These are phyloP conservation scores for Delitschia confertaspora DNA, from an alignment of 495 filamentous ascomycete genomes.

Conservation along the genomic window DNA sequence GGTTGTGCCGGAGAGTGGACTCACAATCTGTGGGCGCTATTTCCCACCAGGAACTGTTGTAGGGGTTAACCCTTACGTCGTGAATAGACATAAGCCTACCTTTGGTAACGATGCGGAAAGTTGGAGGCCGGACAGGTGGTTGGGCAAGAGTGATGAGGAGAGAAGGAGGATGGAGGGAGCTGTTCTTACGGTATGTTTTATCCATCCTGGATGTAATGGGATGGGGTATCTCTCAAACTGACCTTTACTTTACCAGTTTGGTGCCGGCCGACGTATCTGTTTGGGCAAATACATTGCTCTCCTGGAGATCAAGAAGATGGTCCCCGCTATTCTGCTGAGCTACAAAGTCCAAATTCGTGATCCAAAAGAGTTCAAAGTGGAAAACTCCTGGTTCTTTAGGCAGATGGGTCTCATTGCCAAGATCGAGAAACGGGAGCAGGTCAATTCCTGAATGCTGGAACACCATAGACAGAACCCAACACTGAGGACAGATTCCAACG, in stretches of 20 bases:
- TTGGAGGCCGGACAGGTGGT: slow-evolving; percentile 14
- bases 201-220: background rate
- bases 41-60: slow-evolving; percentile 15
- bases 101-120: slow-evolving; percentile 11
- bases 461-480: too few relatives aligned
- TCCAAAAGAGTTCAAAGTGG: too few relatives aligned
- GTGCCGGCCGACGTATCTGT: slow-evolving; percentile 24
- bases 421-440: too few relatives aligned
- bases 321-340: slow-evolving; percentile 23
- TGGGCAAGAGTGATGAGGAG: slow-evolving; percentile 1
- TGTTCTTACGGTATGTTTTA: slow-evolving; percentile 11
- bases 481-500: too few relatives aligned
- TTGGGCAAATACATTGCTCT: slow-evolving; percentile 28
- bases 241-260: slow-evolving; percentile 28
- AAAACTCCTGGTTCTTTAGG: slow-evolving; percentile 44
- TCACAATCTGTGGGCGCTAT: background rate
- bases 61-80: slow-evolving; percentile 23
- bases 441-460: too few relatives aligned
- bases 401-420: too few relatives aligned
- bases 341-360: too few relatives aligned
- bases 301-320: slow-evolving; percentile 29
- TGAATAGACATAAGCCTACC: slow-evolving; percentile 17
- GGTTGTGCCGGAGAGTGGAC: background rate
- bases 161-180: slow-evolving; percentile 13
- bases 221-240: background rate